These are phyloP conservation scores for Saprolegnia parasitica DNA, from an alignment of 352 stramenopile species.

Conservation along the genomic window DNA sequence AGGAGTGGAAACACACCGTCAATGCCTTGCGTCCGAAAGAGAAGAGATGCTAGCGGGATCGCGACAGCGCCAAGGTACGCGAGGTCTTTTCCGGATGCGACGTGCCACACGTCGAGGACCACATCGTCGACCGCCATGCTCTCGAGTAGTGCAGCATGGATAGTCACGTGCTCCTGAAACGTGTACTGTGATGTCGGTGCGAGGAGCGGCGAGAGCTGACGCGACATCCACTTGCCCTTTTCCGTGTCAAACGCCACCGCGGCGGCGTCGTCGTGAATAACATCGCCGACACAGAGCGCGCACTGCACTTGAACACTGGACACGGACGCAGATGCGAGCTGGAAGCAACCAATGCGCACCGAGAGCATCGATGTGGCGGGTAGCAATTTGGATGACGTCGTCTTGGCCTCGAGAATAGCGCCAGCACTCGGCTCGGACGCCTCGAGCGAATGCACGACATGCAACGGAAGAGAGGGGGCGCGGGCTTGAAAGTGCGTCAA, in stretches of 20 bases:
- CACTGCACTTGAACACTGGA: conserved; percentile 1
- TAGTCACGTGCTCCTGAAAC: conserved; percentile 15
- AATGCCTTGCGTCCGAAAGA: conserved; percentile 26
- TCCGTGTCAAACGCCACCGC: neutral
- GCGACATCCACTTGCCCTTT: conserved; percentile 1
- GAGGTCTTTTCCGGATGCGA: neutral
- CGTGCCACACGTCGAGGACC: neutral
- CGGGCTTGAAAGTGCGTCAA: neutral
- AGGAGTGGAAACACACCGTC: conserved; percentile 12
- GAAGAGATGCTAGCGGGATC: conserved; percentile 18
- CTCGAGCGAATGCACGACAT: neutral
- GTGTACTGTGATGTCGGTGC: neutral
- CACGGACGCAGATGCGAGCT: neutral
- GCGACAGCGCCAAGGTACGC: neutral
- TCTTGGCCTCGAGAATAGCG: neutral
- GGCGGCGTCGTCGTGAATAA: neutral
- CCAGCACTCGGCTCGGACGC: neutral
- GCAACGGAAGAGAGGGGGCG: conserved; percentile 3
- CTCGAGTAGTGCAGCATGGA: conserved; percentile 12
- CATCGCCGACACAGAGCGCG: neutral
- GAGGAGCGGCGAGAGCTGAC: conserved; percentile 10
- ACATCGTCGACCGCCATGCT: conserved; percentile 12
- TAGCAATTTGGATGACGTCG: conserved; percentile 4
- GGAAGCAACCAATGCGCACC: neutral
- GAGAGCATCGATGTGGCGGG: conserved; percentile 18